These are phyloP conservation scores for Trichoderma semiorbis DNA, from an alignment of 2,329 filamentous ascomycete species.

Conservation along the genomic window DNA sequence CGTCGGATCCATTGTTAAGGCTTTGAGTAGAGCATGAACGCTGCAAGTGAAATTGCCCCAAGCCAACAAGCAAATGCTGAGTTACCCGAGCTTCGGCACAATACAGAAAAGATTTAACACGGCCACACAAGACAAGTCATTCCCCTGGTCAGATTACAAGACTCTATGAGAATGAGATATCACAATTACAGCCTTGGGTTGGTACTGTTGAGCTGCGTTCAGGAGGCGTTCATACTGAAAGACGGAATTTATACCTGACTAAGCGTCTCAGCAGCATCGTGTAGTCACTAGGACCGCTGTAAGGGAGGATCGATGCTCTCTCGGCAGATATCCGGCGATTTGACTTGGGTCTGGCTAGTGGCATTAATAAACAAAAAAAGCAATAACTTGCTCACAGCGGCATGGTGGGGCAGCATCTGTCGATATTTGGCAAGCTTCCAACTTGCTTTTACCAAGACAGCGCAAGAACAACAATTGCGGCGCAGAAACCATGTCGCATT, in stretches of 20 bases:
- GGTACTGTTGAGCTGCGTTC: not conserved
- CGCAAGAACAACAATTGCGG: not conserved
- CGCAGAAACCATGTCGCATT: slow-evolving; percentile 38
- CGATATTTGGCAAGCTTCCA: slow-evolving; percentile 4
- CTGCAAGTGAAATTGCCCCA: not conserved
- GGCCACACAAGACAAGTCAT: not conserved
- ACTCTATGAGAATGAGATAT: not conserved
- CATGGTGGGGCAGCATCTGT: slow-evolving; percentile 13
- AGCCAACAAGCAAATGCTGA: not conserved
- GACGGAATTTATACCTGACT: slow-evolving; percentile 6
- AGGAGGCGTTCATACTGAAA: not conserved
- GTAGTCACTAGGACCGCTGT: not conserved
- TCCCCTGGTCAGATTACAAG: not conserved
- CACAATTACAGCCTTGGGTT: not conserved
- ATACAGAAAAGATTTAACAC: not conserved
- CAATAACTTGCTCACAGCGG: slow-evolving; percentile 2
- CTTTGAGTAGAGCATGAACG: not conserved
- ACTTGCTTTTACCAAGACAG: not conserved
- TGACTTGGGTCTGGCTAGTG: not conserved
- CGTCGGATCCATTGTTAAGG: slow-evolving; percentile 29
- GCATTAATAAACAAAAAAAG: not conserved
- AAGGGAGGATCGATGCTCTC: not conserved
- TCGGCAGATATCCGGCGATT: slow-evolving; percentile 5
- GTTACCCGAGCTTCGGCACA: not conserved
- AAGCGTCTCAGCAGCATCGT: not conserved